Percentiles rank a stretch among this genome's conserved stretches.
Evolutionary conservation across 2,329 filamentous ascomycete species (phyloP).

Genomic region (Hypomyces perniciosus): DNA sequence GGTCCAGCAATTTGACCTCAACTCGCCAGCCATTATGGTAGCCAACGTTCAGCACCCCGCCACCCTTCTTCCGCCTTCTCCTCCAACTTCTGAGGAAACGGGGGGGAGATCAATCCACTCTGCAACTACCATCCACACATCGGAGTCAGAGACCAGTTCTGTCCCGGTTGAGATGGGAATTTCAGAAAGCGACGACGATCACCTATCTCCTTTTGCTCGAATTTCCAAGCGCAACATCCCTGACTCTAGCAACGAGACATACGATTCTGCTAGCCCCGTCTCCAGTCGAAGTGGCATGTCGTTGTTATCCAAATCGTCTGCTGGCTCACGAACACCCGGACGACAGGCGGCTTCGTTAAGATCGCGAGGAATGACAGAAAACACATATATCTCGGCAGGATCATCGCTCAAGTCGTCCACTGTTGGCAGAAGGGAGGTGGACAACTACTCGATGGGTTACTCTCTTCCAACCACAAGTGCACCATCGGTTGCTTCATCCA

Average conservation of each 20-base stretch:
- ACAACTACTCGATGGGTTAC: constrained; percentile 49
- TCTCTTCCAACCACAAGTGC: constrained; percentile 31
- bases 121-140: constrained; percentile 41
- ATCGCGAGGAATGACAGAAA: constrained; percentile 53
- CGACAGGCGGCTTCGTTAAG: constrained; percentile 45
- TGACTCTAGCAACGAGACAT: constrained; percentile 54
- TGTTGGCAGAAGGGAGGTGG: constrained; percentile 32
- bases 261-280: constrained; percentile 60
- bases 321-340: constrained; percentile 46
- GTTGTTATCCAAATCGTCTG: constrained; percentile 48
- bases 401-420: constrained; percentile 38
- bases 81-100: constrained; percentile 73
- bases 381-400: constrained; percentile 63
- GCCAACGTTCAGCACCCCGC: constrained; percentile 83
- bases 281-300: constrained; percentile 61
- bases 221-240: constrained; percentile 64
- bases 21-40: constrained; percentile 73
- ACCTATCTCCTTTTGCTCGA: constrained; percentile 68
- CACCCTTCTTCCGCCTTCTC: constrained; percentile 70
- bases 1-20: constrained; percentile 92
- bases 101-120: constrained; percentile 45
- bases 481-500: constrained; percentile 43
- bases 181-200: constrained; percentile 73
- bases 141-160: constrained; percentile 49
- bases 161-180: constrained; percentile 52